Conservation (phyloP, 1,284 basidiomycete genomes). For the Fistulinella cinereoalba region DNA sequence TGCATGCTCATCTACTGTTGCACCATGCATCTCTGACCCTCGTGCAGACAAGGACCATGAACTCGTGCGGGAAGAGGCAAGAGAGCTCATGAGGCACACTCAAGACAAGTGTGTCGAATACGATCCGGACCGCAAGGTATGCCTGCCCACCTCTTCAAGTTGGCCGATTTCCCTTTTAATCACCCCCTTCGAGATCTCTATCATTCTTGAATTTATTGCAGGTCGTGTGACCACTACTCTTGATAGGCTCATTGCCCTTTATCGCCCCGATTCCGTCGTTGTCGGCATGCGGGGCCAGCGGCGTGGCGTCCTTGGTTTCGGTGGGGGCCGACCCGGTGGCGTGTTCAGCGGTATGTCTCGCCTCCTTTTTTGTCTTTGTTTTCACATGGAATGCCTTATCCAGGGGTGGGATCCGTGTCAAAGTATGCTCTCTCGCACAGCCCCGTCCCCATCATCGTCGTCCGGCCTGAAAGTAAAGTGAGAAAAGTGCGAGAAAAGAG, state of each 20-base stretch:
- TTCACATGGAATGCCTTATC: background rate
- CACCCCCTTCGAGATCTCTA: constrained; percentile 59
- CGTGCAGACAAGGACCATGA: constrained; percentile 73
- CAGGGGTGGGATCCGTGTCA: constrained; percentile 18
- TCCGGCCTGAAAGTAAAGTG: constrained; percentile 85
- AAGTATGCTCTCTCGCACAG: constrained; percentile 87
- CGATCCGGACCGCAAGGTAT: constrained; percentile 74
- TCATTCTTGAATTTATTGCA: constrained; percentile 93
- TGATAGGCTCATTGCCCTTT: constrained; percentile 90
- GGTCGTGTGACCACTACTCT: constrained; percentile 88
- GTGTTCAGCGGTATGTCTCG: constrained; percentile 65
- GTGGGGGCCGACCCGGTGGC: constrained; percentile 38
- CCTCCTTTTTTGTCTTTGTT: background rate
- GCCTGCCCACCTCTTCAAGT: constrained; percentile 2
- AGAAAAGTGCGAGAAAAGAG: constrained; percentile 80
- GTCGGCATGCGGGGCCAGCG: constrained; percentile 86
- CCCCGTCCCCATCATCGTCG: constrained; percentile 90
- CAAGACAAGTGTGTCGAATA: constrained; percentile 81
- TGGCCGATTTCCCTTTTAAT: background rate
- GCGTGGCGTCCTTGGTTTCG: constrained; percentile 54
- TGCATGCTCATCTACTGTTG: background rate
- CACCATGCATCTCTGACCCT: background rate
- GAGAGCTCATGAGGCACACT: constrained; percentile 77
- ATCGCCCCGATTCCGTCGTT: constrained; percentile 91
- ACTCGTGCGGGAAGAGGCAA: constrained; percentile 83